A percentile compares a stretch with the other conserved stretches of the same genome.
These are phyloP conservation scores for Coemansia sp. DNA, from an alignment of 192 early-diverging fungal species.

Conservation along the genomic window DNA sequence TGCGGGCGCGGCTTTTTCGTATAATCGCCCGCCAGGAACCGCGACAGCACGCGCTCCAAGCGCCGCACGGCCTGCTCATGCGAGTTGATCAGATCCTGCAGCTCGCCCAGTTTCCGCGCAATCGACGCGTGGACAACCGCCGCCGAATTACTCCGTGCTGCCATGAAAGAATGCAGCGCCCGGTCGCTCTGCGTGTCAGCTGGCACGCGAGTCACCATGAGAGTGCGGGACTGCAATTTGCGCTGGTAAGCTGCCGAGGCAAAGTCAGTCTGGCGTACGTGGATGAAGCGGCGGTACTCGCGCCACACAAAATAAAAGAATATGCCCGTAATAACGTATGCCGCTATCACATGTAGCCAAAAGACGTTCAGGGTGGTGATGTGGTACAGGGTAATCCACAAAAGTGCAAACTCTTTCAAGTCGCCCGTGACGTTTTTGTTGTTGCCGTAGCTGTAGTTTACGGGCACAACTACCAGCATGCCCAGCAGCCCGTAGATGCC, in stretches of 20 bases:
- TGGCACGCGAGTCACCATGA: slow-evolving; percentile 65
- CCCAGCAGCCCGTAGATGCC: slow-evolving; percentile 56
- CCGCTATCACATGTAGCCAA: slow-evolving; percentile 59
- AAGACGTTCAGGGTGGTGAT: slow-evolving; percentile 53
- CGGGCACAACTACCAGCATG: slow-evolving; percentile 57
- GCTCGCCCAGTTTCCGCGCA: slow-evolving; percentile 59
- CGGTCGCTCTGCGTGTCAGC: slow-evolving; percentile 54
- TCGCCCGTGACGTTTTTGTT: slow-evolving; percentile 24
- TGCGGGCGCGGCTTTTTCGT: slow-evolving; percentile 31
- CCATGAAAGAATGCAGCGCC: slow-evolving; percentile 52
- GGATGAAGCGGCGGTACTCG: slow-evolving; percentile 54
- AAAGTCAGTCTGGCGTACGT: slow-evolving; percentile 55
- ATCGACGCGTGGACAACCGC: slow-evolving; percentile 48
- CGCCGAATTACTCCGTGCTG: slow-evolving; percentile 40
- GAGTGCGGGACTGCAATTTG: slow-evolving; percentile 62
- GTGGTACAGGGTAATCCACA: slow-evolving; percentile 48
- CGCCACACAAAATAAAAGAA: slow-evolving; percentile 54
- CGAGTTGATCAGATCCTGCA: slow-evolving; percentile 62
- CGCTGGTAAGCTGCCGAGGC: slow-evolving; percentile 57
- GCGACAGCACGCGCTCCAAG: slow-evolving; percentile 61
- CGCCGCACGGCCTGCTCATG: slow-evolving; percentile 61
- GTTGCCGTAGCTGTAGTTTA: slow-evolving; percentile 62
- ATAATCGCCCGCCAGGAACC: slow-evolving; percentile 45
- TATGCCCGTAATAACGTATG: slow-evolving; percentile 57
- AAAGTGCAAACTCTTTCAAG: slow-evolving; percentile 31